phyloP scores from a whole-genome alignment of 345 rosid genomes.

The Aquilaria yunnanensis region DNA sequence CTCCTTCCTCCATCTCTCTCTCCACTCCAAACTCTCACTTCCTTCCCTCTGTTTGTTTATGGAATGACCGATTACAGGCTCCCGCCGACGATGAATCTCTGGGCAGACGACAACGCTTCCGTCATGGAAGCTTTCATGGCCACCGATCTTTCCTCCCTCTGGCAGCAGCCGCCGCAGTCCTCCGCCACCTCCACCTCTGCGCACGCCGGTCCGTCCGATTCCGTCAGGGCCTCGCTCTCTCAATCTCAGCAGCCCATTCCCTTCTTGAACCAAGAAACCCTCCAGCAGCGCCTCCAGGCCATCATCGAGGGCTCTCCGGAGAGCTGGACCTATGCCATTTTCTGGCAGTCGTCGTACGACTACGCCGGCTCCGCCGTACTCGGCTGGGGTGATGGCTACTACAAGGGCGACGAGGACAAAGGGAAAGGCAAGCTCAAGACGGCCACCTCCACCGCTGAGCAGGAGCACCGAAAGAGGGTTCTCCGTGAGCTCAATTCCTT shows the following conservation, averaged over 20 bases:
- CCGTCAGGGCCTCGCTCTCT: constrained; percentile 2
- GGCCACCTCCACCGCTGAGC: constrained; percentile 42
- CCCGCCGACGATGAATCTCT: constrained; percentile 58
- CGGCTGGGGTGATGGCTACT: constrained; percentile 95
- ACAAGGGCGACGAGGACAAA: constrained; percentile 80
- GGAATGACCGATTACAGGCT: constrained; percentile 48
- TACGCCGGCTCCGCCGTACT: constrained; percentile 51
- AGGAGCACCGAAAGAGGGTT: constrained; percentile 75
- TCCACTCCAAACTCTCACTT: background rate
- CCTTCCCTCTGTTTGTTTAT: constrained; percentile 3
- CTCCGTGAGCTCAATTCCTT: constrained; percentile 77
- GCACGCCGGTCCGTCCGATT: constrained; percentile 6
- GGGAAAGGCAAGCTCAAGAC: constrained; percentile 28
- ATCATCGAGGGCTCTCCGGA: constrained; percentile 66
- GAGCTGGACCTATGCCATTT: constrained; percentile 91
- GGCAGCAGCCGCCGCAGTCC: constrained; percentile 54
- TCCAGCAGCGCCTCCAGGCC: constrained; percentile 85
- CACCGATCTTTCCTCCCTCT: constrained; percentile 65
- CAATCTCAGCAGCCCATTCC: constrained; percentile 17
- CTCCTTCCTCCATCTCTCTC: background rate
- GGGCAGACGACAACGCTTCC: constrained; percentile 84
- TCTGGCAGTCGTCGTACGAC: constrained; percentile 87
- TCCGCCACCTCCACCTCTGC: constrained; percentile 26
- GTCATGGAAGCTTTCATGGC: constrained; percentile 96
- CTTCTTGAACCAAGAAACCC: constrained; percentile 62